Evolutionary conservation across 2,329 filamentous ascomycete genomes (phyloP).

Genomic region (Fusarium sp.): DNA sequence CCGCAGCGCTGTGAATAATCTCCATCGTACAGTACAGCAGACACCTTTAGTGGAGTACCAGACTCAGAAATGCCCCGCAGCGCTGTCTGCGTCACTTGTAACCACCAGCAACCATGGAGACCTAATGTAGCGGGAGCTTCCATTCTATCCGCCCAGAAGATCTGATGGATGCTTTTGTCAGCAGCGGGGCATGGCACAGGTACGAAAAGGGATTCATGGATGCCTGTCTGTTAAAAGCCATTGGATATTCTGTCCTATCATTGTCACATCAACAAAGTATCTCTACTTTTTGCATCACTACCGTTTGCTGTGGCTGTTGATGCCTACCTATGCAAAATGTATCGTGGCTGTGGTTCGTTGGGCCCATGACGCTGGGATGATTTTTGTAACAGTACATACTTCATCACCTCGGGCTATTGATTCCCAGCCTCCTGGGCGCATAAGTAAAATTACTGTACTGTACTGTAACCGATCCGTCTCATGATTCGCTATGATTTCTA

Average conservation of each 20-base stretch:
- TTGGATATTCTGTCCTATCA: slow-evolving; percentile 14
- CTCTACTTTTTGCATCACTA: slow-evolving; percentile 18
- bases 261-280: slow-evolving; percentile 24
- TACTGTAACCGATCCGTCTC: slow-evolving; percentile 30
- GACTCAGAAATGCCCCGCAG: slow-evolving; percentile 34
- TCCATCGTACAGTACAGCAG: slow-evolving; percentile 5
- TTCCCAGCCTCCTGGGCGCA: slow-evolving; percentile 34
- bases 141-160: neutral
- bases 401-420: neutral
- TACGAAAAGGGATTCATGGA: neutral
- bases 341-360: slow-evolving; percentile 3
- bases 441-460: neutral
- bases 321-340: slow-evolving; percentile 8
- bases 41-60: slow-evolving; percentile 30
- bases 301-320: slow-evolving; percentile 26
- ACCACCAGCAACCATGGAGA: slow-evolving; percentile 27
- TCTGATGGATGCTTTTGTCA: slow-evolving; percentile 32
- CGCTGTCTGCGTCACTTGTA: slow-evolving; percentile 25
- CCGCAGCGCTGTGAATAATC: slow-evolving; percentile 30
- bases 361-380: slow-evolving; percentile 37
- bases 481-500: slow-evolving; percentile 19
- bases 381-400: slow-evolving; percentile 31
- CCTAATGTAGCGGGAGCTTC: slow-evolving; percentile 4
- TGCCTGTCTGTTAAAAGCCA: neutral
- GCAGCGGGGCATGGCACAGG: slow-evolving; percentile 30